Evolutionary conservation across 352 stramenopile genomes (phyloP).

Genomic region (Albugo candida): DNA sequence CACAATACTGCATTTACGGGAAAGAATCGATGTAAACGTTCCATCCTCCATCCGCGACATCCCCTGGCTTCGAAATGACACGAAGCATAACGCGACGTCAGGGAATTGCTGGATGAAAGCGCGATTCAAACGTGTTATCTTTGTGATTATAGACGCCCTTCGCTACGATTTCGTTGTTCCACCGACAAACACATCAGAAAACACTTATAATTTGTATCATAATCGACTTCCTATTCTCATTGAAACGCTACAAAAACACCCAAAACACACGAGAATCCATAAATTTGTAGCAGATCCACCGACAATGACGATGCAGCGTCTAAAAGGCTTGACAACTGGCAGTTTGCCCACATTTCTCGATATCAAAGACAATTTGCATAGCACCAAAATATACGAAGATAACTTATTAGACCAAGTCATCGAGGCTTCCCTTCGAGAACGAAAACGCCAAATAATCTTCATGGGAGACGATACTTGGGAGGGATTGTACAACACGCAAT

Average conservation of each 20-base stretch:
- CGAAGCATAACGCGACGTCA: neutral
- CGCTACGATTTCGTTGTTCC: conserved; percentile 88
- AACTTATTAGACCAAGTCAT: conserved; percentile 84
- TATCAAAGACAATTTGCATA: conserved; percentile 88
- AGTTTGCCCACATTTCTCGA: conserved; percentile 96
- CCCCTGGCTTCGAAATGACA: neutral
- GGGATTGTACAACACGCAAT: conserved; percentile 81
- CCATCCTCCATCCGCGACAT: neutral
- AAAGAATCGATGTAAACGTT: no score
- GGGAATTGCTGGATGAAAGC: conserved; percentile 50
- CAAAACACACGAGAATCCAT: conserved; percentile 57
- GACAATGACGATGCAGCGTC: conserved; percentile 96
- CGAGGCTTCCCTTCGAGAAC: conserved; percentile 14
- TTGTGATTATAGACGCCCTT: conserved; percentile 93
- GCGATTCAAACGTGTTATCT: conserved; percentile 70
- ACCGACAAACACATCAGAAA: conserved; percentile 15
- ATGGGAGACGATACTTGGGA: conserved; percentile 99
- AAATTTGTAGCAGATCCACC: conserved; percentile 94
- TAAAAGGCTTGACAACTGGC: conserved; percentile 95
- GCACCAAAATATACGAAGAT: conserved; percentile 87
- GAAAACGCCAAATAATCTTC: conserved; percentile 72
- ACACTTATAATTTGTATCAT: conserved; percentile 18
- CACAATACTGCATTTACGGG: no score
- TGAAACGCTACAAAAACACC: conserved; percentile 25
- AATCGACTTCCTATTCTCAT: conserved; percentile 74